phyloP scores from a whole-genome alignment of 768 basidiomycete genomes.

The Dictyophora rubrovolvata region DNA sequence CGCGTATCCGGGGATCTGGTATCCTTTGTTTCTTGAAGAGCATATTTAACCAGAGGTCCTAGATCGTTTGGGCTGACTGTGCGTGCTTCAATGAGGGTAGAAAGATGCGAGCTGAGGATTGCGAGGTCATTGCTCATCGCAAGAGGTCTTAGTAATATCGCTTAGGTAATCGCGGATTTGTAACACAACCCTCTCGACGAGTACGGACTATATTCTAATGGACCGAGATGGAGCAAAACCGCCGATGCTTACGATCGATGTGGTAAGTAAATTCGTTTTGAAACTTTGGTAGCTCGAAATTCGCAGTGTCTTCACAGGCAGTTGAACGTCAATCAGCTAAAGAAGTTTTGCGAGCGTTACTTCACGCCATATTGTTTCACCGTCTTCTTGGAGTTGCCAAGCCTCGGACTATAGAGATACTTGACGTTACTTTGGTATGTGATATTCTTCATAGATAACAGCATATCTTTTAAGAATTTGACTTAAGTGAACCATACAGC shows the following conservation, averaged over 20 bases:
- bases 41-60: constrained; percentile 6
- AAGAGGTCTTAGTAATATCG: background rate
- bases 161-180: too few relatives aligned
- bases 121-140: constrained; percentile 9
- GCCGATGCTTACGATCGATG: background rate
- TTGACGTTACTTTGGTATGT: constrained; percentile 77
- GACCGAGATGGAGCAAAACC: constrained; percentile 3
- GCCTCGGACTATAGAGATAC: constrained; percentile 65
- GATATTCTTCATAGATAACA: background rate
- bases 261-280: background rate
- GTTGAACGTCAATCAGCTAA: constrained; percentile 63
- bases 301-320: constrained; percentile 32
- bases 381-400: constrained; percentile 73
- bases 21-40: constrained; percentile 4
- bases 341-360: constrained; percentile 63
- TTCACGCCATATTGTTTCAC: constrained; percentile 81
- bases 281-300: background rate
- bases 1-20: constrained; percentile 37
- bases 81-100: constrained; percentile 9
- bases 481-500: constrained; percentile 30
- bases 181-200: too few relatives aligned
- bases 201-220: background rate
- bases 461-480: background rate
- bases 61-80: constrained; percentile 4
- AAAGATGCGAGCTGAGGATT: constrained; percentile 8